Base-by-base conservation (phyloP, 257 asterid species). In the Forsythia viridissima region DNA sequence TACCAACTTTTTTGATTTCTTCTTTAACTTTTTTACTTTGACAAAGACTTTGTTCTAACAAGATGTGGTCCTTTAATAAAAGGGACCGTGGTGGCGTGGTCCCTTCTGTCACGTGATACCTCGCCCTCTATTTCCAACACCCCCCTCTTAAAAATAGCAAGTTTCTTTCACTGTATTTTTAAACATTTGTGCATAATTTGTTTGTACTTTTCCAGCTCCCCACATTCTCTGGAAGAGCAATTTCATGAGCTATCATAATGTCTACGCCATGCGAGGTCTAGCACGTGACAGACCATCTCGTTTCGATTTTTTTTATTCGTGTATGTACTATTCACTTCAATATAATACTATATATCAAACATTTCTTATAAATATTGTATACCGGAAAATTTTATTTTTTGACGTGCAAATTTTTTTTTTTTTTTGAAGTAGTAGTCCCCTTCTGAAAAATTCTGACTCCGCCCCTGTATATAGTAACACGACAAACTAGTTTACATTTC, bases 211-310 rank as follows among this genome's bases (percentile, higher is more conserved):
- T 88, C 76, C 88, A 83, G 59, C 80, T 82, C 75, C 89, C 90
- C 92, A 89, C 86, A 83, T 87, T 84, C 83, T 85, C 86, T 82
- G 80, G 38, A 72, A 69, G 80, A 73, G 41, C 88, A 83, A 79
- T 55, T 77, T 84, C 83, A 42, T 70, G 42, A 74, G 86, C 48
- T 71, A 91, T 92, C 79, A 92, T 89, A 80, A 76, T 90, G 94
- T 89, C 94, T 81, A 77, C 75, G 82, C 88, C 89, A 90, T 89
- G 97, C 94, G 85, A 85, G 88, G 83, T 89, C 88, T 78, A 30
- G 73, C 92, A 87, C 85, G 85, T 84, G 89, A 85, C 84, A 52
- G 46, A 18, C 76, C 84, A 61, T 71, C 70, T 21, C 39, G 16
- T 21, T 63, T 24, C 70, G 0, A 21, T 15, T 63, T 63, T 63